phyloP scores from a whole-genome alignment of 140 eudicot species.

The Bidens hawaiensis region DNA sequence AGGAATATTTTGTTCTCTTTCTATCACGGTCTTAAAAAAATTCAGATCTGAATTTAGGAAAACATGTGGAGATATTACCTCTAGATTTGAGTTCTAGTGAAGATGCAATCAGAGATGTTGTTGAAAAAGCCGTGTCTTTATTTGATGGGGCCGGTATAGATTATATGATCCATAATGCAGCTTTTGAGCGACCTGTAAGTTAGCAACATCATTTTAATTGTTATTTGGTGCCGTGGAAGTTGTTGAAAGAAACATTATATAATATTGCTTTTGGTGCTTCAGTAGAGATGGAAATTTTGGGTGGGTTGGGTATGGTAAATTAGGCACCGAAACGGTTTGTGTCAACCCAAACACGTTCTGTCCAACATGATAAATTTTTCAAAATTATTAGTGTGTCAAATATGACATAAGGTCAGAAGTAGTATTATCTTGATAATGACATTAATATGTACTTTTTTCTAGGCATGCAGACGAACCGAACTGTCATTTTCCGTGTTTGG shows the following conservation, averaged over 20 bases:
- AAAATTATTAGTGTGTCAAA: no score
- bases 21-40: not conserved
- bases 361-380: no score
- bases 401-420: no score
- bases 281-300: not conserved
- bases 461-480: no score
- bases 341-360: no score
- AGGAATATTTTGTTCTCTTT: not conserved
- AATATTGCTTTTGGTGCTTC: not conserved
- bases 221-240: not conserved
- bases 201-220: not conserved
- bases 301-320: no score
- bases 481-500: no score
- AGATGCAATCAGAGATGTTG: conserved; percentile 55
- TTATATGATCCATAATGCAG: conserved; percentile 93
- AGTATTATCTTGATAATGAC: not conserved
- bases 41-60: conserved; percentile 45
- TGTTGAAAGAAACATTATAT: not conserved
- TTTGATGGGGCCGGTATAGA: conserved; percentile 79
- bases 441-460: no score
- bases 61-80: conserved; percentile 79
- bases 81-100: conserved; percentile 89
- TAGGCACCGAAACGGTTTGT: not conserved
- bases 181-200: conserved; percentile 95
- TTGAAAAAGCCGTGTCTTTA: conserved; percentile 68